phyloP scores from a whole-genome alignment of 2,329 filamentous ascomycete species.

The Alternaria sp. region DNA sequence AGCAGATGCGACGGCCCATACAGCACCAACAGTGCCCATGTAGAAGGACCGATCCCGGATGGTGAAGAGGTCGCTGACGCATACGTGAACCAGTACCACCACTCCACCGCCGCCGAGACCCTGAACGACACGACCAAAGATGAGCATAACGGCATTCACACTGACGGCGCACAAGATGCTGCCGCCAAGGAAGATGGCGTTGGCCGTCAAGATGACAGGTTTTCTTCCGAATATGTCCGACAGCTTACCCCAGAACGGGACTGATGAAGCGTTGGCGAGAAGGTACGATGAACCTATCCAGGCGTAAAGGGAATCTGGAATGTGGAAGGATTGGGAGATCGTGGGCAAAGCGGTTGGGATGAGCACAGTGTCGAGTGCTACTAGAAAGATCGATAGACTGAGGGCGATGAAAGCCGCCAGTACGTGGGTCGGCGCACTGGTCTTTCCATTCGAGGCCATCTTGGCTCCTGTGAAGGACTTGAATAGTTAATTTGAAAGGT shows the following conservation, averaged over 20 bases:
- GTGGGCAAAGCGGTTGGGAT: constrained; percentile 71
- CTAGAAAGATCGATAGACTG: constrained; percentile 49
- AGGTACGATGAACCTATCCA: constrained; percentile 69
- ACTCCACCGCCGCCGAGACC: constrained; percentile 62
- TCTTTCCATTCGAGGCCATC: not conserved
- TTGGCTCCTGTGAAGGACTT: not conserved
- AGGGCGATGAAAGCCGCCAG: constrained; percentile 41
- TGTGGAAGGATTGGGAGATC: constrained; percentile 66
- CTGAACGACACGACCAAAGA: constrained; percentile 61
- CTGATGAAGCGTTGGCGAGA: constrained; percentile 47
- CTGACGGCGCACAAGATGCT: constrained; percentile 60
- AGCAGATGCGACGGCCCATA: constrained; percentile 63
- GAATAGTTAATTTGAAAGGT: not conserved
- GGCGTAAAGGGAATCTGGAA: constrained; percentile 72
- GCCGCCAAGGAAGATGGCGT: constrained; percentile 56
- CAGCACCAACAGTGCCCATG: constrained; percentile 58
- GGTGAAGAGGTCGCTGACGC: constrained; percentile 62
- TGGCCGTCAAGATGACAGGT: constrained; percentile 42
- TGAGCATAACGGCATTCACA: constrained; percentile 58
- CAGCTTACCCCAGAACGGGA: constrained; percentile 52
- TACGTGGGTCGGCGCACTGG: not conserved
- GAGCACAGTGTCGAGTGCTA: constrained; percentile 61
- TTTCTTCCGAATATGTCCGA: constrained; percentile 50
- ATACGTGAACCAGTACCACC: constrained; percentile 60
- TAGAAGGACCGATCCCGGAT: constrained; percentile 56